phyloP scores from a whole-genome alignment of 176 grass and related monocot genomes.

The Cocos nucifera region DNA sequence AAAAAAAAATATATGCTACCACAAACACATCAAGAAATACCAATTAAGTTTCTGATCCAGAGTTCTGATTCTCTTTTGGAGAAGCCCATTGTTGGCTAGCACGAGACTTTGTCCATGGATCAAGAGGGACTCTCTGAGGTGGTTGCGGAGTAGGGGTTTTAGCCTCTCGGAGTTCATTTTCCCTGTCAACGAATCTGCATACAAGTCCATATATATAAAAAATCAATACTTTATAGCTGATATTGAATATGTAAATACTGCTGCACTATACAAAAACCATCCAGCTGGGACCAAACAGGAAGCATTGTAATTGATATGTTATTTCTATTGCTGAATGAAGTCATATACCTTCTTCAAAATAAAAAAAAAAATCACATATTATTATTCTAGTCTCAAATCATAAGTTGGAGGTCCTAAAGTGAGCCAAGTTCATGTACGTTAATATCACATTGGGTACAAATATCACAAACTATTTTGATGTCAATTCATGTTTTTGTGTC shows the following conservation, averaged over 20 bases:
- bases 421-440: no score
- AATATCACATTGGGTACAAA: no score
- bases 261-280: background rate
- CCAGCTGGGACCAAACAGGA: no score
- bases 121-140: slow-evolving; percentile 49
- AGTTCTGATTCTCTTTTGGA: slow-evolving; percentile 42
- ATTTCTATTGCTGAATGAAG: no score
- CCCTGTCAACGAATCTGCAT: slow-evolving; percentile 76
- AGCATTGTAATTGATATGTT: no score
- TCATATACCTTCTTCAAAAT: no score
- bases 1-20: no score
- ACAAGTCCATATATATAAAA: background rate
- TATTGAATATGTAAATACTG: background rate
- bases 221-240: background rate
- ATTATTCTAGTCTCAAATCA: no score
- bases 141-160: slow-evolving; percentile 56
- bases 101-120: slow-evolving; percentile 76
- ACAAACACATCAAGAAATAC: background rate
- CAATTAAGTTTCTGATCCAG: slow-evolving; percentile 48
- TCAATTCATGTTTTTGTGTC: no score
- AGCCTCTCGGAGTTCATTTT: slow-evolving; percentile 81
- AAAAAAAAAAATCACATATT: no score
- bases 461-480: no score
- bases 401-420: no score
- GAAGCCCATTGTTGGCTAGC: slow-evolving; percentile 57